Evolutionary conservation across 1,284 basidiomycete species (phyloP).

Genomic region (Sparassis latifolia): DNA sequence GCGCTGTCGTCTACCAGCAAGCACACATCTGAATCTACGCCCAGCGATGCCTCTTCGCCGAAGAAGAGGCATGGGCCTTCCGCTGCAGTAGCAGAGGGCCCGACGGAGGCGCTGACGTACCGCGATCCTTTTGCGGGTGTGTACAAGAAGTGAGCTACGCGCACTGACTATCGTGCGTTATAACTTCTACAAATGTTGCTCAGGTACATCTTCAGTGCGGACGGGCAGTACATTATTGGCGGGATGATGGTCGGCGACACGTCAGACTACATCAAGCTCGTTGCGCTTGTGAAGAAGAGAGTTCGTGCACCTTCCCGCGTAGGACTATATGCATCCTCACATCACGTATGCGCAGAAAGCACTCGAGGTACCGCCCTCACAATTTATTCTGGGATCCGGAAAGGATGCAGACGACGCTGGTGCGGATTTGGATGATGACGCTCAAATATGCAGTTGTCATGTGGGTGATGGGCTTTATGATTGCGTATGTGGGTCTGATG

Average conservation of each 20-base stretch:
- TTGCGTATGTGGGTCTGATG: not conserved
- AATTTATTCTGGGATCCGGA: constrained; percentile 54
- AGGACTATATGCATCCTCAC: not conserved
- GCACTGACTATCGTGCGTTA: not conserved
- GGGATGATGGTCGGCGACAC: constrained; percentile 82
- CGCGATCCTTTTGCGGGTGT: constrained; percentile 64
- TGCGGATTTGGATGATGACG: constrained; percentile 64
- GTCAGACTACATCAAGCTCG: constrained; percentile 64
- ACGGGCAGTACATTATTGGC: constrained; percentile 69
- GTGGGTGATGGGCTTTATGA: constrained; percentile 14
- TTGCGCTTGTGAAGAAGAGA: constrained; percentile 69
- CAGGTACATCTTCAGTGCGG: constrained; percentile 65
- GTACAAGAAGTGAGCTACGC: constrained; percentile 57
- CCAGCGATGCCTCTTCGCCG: constrained; percentile 20
- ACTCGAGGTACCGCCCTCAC: constrained; percentile 57
- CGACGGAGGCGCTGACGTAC: constrained; percentile 62
- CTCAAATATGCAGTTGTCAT: constrained; percentile 68
- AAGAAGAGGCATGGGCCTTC: constrained; percentile 19
- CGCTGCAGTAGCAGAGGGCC: constrained; percentile 30
- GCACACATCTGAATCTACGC: constrained; percentile 1
- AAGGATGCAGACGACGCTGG: constrained; percentile 52
- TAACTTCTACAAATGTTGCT: not conserved
- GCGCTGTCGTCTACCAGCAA: not conserved
- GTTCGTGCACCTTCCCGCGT: constrained; percentile 20
- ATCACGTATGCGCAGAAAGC: constrained; percentile 36